Conservation (phyloP, 805 yeast species). For the Hanseniaspora guilliermondii region DNA sequence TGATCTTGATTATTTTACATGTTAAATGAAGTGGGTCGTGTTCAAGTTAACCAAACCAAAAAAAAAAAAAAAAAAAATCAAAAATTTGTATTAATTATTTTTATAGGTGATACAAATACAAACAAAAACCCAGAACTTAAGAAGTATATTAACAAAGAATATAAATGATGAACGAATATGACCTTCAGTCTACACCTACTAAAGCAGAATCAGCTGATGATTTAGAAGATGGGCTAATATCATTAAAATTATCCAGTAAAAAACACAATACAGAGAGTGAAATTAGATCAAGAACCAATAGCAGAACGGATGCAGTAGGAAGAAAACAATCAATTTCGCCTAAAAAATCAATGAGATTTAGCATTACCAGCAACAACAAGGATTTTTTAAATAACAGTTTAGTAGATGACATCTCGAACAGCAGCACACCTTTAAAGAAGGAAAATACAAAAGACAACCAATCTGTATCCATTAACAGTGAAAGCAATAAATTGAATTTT, state of each 20-base stretch:
- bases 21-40: no score
- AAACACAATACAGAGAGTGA: background rate
- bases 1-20: no score
- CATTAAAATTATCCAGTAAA: constrained; percentile 9
- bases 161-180: background rate
- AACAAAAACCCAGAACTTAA: no score
- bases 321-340: constrained; percentile 9
- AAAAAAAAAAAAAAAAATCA: no score
- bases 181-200: constrained; percentile 1
- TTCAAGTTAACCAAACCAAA: no score
- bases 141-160: no score
- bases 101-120: no score
- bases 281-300: constrained; percentile 9
- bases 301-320: constrained; percentile 1
- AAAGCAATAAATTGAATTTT: background rate
- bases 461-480: background rate
- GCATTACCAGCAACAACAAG: background rate
- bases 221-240: constrained; percentile 9
- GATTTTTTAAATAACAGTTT: background rate
- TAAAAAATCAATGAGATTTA: constrained; percentile 11
- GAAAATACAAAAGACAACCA: background rate
- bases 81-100: no score
- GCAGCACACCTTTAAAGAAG: background rate
- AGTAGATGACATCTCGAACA: background rate
- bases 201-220: background rate